Evolutionary conservation across 345 rosid genomes (phyloP).

Genomic region (rapeseed (Brassica napus)): DNA sequence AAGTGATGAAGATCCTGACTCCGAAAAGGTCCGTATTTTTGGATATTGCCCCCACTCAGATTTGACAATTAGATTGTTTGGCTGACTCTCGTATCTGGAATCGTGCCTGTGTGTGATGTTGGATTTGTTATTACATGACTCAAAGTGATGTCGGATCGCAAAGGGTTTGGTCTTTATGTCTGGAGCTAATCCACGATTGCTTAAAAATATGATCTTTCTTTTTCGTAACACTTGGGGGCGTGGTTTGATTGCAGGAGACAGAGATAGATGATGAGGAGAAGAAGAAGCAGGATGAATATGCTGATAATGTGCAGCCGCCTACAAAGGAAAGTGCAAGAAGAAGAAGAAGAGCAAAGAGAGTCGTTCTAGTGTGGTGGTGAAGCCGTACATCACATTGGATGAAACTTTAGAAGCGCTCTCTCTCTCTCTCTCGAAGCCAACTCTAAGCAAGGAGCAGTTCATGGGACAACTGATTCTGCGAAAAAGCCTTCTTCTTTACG

Average conservation of each 20-base stretch:
- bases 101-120: neutral
- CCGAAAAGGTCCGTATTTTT: conserved; percentile 36
- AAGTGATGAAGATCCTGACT: conserved; percentile 38
- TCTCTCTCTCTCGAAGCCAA: too few species aligned
- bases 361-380: too few species aligned
- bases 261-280: conserved; percentile 39
- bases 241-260: conserved; percentile 44
- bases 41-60: neutral
- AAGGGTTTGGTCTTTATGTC: neutral
- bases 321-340: too few species aligned
- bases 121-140: neutral
- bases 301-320: neutral
- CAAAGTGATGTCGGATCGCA: neutral
- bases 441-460: too few species aligned
- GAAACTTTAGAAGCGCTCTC: too few species aligned
- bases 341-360: too few species aligned
- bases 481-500: too few species aligned
- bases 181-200: neutral
- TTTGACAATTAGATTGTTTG: neutral
- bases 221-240: conserved; percentile 12
- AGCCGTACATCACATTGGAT: too few species aligned
- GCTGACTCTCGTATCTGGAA: neutral
- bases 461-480: too few species aligned
- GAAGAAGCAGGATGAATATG: conserved; percentile 27
- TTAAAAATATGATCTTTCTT: neutral